Conservation (phyloP, 139 green algal species). For the Volvox africanus region DNA sequence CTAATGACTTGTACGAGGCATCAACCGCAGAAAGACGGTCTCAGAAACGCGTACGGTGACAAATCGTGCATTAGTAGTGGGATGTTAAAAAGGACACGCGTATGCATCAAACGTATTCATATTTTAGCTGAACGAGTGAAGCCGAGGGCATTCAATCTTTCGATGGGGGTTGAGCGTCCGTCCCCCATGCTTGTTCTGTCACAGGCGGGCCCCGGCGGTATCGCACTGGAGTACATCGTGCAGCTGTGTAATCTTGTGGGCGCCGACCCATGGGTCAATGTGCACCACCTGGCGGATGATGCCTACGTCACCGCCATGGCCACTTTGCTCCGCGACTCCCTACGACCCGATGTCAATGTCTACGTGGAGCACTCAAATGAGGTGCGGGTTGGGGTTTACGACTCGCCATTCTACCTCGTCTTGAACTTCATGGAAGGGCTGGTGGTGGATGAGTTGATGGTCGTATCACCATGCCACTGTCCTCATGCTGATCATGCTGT, state of each 20-base stretch:
- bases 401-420: no score
- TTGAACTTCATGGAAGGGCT: no score
- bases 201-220: background rate
- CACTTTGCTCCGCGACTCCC: constrained; percentile 17
- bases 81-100: background rate
- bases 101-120: background rate
- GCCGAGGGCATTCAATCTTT: no score
- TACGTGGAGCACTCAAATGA: constrained; percentile 61
- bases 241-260: constrained; percentile 54
- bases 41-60: no score
- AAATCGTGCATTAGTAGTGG: background rate
- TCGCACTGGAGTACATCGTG: constrained; percentile 51
- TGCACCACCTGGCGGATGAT: constrained; percentile 57
- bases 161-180: no score
- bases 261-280: constrained; percentile 53
- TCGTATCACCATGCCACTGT: no score
- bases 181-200: background rate
- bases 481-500: no score
- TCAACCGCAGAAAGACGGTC: no score
- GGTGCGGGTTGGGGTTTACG: background rate
- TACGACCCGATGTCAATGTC: constrained; percentile 47
- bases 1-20: no score
- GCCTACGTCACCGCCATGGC: constrained; percentile 47
- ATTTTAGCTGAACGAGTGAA: no score
- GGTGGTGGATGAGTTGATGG: no score